Evolutionary conservation across 2,329 filamentous ascomycete genomes (phyloP), one percentile per base, ranked within the genome.

Genomic region (Colletotrichum sublineola): DNA sequence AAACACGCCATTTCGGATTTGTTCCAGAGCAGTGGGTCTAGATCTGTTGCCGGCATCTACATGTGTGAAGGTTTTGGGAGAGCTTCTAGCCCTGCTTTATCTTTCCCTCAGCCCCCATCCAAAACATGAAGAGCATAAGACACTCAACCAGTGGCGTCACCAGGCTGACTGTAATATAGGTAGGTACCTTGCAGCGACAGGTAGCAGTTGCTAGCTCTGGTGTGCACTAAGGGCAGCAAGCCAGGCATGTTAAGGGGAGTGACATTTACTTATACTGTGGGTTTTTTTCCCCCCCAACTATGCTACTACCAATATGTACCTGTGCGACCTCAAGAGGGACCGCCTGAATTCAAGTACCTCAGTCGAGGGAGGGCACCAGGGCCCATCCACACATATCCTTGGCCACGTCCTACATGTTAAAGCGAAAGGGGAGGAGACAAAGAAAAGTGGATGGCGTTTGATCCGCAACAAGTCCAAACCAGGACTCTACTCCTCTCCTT

Each of bases 401-500:
- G n/a, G 12, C 5, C 33, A 55, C 15, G 18, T 33, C 31, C 29
- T 11, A 55, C 15, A 11, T 33, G 20, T 20, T 11, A 33, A 64
- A 56, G 38, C 33, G 24, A 33, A 24, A 18, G 29, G 29, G 44
- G 24, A 24, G 33, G 36, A 38, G 18, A 31, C 38, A 31, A 50
- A 36, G 52, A 63, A 68, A 68, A 68, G 64, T 62, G 64, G 68
- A 50, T n/a, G 18, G 60, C 66, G 72, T 74, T 67, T 75, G 74
- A 75, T 75, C 68, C 65, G 72, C 74, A 68, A 67, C 72, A 70
- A 72, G 68, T 73, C 68, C 69, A 75, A 75, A 71, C 68, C 65
- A 63, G 46, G 18, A 50, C 50, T 58, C n/a, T 44, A 48, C 58
- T 58, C 65, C 66, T 68, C 24, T 64, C 29, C 50, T 40, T 31